Conservation (phyloP, 2,329 filamentous ascomycete species). For the Lachnellula willkommii region DNA sequence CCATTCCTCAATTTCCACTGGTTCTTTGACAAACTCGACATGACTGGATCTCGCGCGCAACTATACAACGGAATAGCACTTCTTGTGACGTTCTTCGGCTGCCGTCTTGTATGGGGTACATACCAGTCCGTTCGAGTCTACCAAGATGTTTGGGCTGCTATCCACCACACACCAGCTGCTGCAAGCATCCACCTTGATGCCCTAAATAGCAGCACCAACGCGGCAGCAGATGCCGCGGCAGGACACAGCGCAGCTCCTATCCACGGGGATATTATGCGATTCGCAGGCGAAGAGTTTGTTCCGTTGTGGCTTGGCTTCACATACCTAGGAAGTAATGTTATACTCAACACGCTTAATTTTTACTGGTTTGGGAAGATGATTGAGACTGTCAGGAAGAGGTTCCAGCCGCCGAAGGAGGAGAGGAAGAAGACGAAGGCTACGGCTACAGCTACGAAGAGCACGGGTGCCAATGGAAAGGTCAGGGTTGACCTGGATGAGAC, state of each 20-base stretch:
- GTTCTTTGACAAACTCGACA: constrained; percentile 82
- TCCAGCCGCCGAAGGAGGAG: constrained; percentile 47
- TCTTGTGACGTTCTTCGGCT: constrained; percentile 68
- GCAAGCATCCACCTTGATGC: constrained; percentile 32
- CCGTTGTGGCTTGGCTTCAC: constrained; percentile 64
- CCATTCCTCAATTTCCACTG: constrained; percentile 86
- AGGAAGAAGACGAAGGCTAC: constrained; percentile 29
- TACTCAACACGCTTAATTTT: constrained; percentile 71
- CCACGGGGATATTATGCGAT: constrained; percentile 42
- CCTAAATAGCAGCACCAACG: constrained; percentile 32
- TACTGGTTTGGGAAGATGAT: constrained; percentile 90
- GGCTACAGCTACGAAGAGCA: constrained; percentile 23
- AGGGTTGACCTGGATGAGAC: constrained; percentile 28
- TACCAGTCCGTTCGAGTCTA: constrained; percentile 67
- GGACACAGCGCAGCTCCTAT: constrained; percentile 26
- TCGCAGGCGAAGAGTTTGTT: constrained; percentile 47
- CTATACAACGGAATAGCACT: constrained; percentile 72
- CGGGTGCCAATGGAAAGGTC: constrained; percentile 25
- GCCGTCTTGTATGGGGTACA: constrained; percentile 72
- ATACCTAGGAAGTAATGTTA: constrained; percentile 66
- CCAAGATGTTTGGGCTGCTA: constrained; percentile 59
- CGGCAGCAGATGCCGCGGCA: constrained; percentile 30
- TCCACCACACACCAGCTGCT: constrained; percentile 41
- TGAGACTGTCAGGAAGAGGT: constrained; percentile 69
- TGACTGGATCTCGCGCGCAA: constrained; percentile 70